Base-by-base conservation (phyloP, 768 basidiomycete species). In the Amanita rubescens region DNA sequence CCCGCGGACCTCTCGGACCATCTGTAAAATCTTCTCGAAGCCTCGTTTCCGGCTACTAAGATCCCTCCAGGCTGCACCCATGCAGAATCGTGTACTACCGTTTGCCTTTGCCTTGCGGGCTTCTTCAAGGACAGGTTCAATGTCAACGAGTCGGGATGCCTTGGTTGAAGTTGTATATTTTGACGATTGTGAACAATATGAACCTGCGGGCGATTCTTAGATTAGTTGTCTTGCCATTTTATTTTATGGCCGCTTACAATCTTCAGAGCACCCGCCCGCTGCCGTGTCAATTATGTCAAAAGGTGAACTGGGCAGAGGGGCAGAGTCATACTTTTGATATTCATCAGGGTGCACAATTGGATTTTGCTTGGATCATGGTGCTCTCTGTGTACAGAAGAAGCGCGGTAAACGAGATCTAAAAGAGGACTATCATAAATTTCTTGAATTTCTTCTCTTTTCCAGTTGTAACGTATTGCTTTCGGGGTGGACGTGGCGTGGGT, bases 51-150 rank as follows among this genome's bases (percentile, higher is more conserved):
- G 81, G 2, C 95, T 93, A 9, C 88, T 83, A 53, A 97, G 80
- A 65, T 96, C 95, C 58, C 95, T 77, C 95, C 95, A 99, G 5
- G 95, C 95, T 3, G 95, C 94, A 54, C 95, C 95, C 95, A 97
- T 98, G 69, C 95, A 98, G 72, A 98, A 98, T 24, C 95, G 79
- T 17, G 95, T 98, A 66, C 91, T 94, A 32, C 95, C 95, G 66
- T 97, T 98, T 59, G 76, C 94, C 65, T 96, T 98, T 22, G 95
- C 95, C 64, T 87, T 86, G 11, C 90, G 81, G 19, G 95, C 95
- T 25, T 93, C 95, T 62, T 87, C 86, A 8, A 99, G 72, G 14
- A 98, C 95, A 15, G 94, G 93, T 62, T 92, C 94, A 46, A 97
- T 72, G 44, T 94, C 87, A 11, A 96, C 77, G 41, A 98, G 73